phyloP scores from a whole-genome alignment of 2,329 filamentous ascomycete genomes.

The Fonsecaea multimorphosa region DNA sequence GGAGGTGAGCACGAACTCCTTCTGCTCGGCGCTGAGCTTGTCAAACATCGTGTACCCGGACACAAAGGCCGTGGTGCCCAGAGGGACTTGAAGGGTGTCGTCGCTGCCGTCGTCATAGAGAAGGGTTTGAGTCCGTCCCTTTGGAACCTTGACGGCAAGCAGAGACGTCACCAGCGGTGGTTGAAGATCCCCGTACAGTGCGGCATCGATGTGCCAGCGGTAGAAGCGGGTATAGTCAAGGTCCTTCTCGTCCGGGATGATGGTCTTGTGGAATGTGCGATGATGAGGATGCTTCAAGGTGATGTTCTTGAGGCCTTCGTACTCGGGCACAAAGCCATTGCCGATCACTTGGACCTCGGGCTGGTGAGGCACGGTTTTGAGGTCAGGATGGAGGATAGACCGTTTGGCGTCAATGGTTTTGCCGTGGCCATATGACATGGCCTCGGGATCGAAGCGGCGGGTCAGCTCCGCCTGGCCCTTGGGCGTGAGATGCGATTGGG shows the following conservation, averaged over 20 bases:
- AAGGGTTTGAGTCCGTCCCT: conserved; percentile 68
- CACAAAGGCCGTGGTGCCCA: conserved; percentile 78
- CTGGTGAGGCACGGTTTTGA: conserved; percentile 80
- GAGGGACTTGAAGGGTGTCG: conserved; percentile 70
- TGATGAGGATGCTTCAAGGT: conserved; percentile 77
- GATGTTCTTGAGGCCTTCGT: conserved; percentile 73
- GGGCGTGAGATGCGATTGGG: conserved; percentile 68
- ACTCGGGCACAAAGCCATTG: conserved; percentile 71
- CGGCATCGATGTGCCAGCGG: conserved; percentile 58
- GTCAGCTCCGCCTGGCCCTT: conserved; percentile 77
- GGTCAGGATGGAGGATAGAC: conserved; percentile 74
- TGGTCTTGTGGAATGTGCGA: conserved; percentile 72
- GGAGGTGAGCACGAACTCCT: conserved; percentile 70
- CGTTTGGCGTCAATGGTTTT: conserved; percentile 72
- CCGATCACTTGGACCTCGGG: conserved; percentile 82
- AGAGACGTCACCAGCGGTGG: conserved; percentile 75
- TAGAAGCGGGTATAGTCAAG: conserved; percentile 58
- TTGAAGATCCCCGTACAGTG: conserved; percentile 63
- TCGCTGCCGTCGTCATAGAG: conserved; percentile 75
- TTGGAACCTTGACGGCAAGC: conserved; percentile 74
- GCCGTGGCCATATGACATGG: conserved; percentile 73
- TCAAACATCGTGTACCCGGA: conserved; percentile 75
- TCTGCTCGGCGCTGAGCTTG: conserved; percentile 67
- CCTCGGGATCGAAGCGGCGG: conserved; percentile 71
- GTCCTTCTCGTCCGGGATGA: conserved; percentile 67